Base-by-base conservation (phyloP, 371 early-diverging fungal genomes). In the Parasitella parasitica region DNA sequence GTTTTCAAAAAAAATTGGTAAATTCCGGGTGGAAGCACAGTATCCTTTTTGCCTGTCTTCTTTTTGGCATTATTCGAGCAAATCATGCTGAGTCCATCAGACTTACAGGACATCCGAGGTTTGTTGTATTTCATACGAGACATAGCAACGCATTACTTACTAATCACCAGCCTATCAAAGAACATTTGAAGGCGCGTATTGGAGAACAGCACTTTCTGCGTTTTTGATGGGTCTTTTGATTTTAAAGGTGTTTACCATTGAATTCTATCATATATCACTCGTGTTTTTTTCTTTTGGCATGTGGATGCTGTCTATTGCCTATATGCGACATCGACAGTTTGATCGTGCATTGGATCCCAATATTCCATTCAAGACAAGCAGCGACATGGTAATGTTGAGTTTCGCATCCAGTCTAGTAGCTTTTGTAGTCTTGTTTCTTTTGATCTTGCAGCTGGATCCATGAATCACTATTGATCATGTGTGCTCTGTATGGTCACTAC, bases 141-240 rank as follows among this genome's bases (percentile, higher is more conserved):
- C 22, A 48, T 22, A 52, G 8, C 15, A 6, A 13, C 3, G 32
- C n/a, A 15, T 6, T 51, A 30, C 18, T 53, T 39, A 15, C 20
- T 50, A 12, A 18, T 12, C 8, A 27, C 12, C 59, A 86, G 90
- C 91, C 8, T 80, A 86, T 6, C 87, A 90, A 55, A 72, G 91
- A 22, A 91, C 91, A 4, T 91, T 89, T 61, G 91, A 91, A 64
- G 91, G 91, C 7, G 90, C 91, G 11, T 91, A 91, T 70, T 88
- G 89, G 89, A 77, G 91, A 61, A 89, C 91, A 16, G 80, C 89
- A 18, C 65, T 91, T 20, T 84, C 85, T 27, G 76, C 89, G 22
- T 87, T 91, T 59, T 86, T 87, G 11, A 83, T 85, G n/a, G 86
- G 89, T 11, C 73, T 89, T 52, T 69, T 91, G 35, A 80, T 91